phyloP scores from a whole-genome alignment of 805 yeast species.

The Millerago galiae region DNA sequence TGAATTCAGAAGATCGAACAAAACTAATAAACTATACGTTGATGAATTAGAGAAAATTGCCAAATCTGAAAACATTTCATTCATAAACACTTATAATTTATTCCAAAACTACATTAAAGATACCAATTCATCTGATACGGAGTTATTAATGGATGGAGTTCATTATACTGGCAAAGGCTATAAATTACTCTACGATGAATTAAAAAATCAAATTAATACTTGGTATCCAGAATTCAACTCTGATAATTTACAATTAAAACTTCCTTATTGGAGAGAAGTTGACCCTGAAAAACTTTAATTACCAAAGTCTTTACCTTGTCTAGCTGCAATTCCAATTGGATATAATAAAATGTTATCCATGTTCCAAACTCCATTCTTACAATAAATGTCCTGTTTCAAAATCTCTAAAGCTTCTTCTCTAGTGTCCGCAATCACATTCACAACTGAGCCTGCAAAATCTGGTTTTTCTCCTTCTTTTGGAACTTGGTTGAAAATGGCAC shows the following conservation, averaged over 20 bases:
- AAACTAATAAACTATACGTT: conserved; percentile 41
- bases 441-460: conserved; percentile 62
- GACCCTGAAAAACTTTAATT: conserved; percentile 11
- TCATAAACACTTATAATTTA: conserved; percentile 46
- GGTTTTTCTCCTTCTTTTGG: conserved; percentile 34
- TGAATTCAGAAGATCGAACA: conserved; percentile 36
- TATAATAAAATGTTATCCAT: conserved; percentile 51
- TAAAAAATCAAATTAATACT: conserved; percentile 32
- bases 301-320: conserved; percentile 20
- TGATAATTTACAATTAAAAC: conserved; percentile 28
- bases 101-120: conserved; percentile 28
- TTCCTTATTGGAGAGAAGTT: conserved; percentile 38
- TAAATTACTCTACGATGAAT: conserved; percentile 38
- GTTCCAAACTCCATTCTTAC: conserved; percentile 71
- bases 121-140: conserved; percentile 31
- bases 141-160: conserved; percentile 46
- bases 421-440: conserved; percentile 56
- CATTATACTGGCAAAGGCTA: conserved; percentile 56
- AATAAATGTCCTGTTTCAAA: conserved; percentile 57
- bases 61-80: conserved; percentile 40
- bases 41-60: conserved; percentile 32
- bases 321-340: conserved; percentile 44
- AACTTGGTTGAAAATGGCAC: conserved; percentile 45
- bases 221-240: conserved; percentile 45
- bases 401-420: conserved; percentile 60